Evolutionary conservation across 345 rosid genomes (phyloP), one percentile per base, ranked within the genome.

Genomic region (Rhizophora apiculata): DNA sequence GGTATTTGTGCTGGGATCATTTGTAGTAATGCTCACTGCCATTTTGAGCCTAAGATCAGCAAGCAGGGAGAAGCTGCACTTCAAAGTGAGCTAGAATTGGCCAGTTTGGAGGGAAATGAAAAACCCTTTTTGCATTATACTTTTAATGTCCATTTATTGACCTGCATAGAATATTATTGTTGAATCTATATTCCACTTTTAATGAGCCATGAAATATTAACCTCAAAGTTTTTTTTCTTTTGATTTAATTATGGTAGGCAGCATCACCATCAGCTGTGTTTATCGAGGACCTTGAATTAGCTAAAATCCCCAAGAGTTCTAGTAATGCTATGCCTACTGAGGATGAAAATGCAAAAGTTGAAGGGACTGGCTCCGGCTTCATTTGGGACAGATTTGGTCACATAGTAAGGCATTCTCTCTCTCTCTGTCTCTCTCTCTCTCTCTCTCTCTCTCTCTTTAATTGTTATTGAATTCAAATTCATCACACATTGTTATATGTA

Each of bases 331-430:
- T 51, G 52, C 31, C 46, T 52, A 26, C 18, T 24, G 91, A 74
- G 27, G 86, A 84, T 60, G 92, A 82, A 60, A 81, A 80, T 72
- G 85, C 68, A 19, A 89, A 85, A 80, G 79, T 91, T 49, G 85
- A 91, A 87, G 97, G 97, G 63, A 88, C 90, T 6, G 97, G 97
- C 60, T 91, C 97, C 0, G 97, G 96, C 68, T 94, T 94, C 79
- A 76, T 94, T 48, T 94, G 98, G 98, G 98, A 94, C 75, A 87
- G 81, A 73, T 81, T 86, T 80, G 98, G 98, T 69, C 98, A 91
- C 86, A 86, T 91, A 85, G 98, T 94, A 85, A 5, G 91, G 24
- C 73, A 69, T 60, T 60, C 63, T 7, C 43, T 61, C 37, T 34
- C 67, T 37, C 49, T 54, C n/a, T n/a, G n/a, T n/a, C n/a, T n/a